These are phyloP conservation scores for Phytophthora melonis DNA, from an alignment of 352 stramenopile genomes.

Conservation along the genomic window DNA sequence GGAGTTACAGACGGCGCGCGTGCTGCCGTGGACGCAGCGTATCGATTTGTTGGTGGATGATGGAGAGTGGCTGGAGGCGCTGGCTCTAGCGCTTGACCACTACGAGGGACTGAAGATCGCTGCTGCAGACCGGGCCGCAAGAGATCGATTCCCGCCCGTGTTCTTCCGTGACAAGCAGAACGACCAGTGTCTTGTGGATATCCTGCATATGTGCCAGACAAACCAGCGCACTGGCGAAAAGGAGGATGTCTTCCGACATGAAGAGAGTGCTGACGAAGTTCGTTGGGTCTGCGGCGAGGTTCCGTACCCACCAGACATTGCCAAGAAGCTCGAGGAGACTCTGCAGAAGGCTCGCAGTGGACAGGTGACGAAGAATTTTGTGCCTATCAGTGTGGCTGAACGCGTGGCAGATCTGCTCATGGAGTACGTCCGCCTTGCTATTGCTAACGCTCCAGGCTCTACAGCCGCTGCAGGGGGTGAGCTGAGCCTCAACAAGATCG, in stretches of 20 bases:
- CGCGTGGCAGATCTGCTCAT: conserved; percentile 91
- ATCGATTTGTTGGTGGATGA: conserved; percentile 96
- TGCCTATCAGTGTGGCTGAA: conserved; percentile 90
- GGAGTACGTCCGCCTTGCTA: conserved; percentile 90
- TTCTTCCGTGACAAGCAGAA: conserved; percentile 92
- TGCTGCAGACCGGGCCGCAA: conserved; percentile 78
- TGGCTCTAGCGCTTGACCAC: conserved; percentile 96
- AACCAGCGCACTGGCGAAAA: conserved; percentile 90
- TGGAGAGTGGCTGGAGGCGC: conserved; percentile 97
- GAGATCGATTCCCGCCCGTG: conserved; percentile 86
- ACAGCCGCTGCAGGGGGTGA: conserved; percentile 44
- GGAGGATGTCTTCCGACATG: conserved; percentile 87
- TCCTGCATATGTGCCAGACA: conserved; percentile 92
- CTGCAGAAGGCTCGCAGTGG: conserved; percentile 86
- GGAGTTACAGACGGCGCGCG: conserved; percentile 91
- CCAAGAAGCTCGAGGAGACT: conserved; percentile 87
- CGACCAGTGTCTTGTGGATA: conserved; percentile 90
- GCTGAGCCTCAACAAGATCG: conserved; percentile 64
- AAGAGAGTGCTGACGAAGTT: conserved; percentile 86
- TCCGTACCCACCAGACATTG: conserved; percentile 79
- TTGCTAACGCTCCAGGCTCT: conserved; percentile 77
- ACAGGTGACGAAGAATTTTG: conserved; percentile 89
- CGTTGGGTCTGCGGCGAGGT: conserved; percentile 86
- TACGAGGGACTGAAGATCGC: conserved; percentile 93
- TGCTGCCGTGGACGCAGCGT: conserved; percentile 93